These are phyloP conservation scores for Xylariales sp. DNA, from an alignment of 2,329 filamentous ascomycete species.

Conservation along the genomic window DNA sequence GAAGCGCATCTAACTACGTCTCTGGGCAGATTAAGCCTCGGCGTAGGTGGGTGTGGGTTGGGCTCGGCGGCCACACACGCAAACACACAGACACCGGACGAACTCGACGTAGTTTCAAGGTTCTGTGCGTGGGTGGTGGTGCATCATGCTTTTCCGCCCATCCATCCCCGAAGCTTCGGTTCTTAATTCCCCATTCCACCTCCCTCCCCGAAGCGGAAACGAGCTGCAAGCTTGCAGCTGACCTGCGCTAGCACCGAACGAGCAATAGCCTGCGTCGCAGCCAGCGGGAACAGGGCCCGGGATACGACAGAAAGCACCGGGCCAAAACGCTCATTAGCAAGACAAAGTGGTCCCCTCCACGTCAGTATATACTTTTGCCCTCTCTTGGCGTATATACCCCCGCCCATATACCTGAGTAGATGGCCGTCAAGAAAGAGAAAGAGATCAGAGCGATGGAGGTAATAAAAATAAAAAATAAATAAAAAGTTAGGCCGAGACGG, in stretches of 20 bases:
- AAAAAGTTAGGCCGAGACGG: too few relatives aligned
- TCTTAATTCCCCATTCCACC: constrained; percentile 10
- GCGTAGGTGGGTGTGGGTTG: too few relatives aligned
- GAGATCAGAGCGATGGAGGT: too few relatives aligned
- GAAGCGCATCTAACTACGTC: too few relatives aligned
- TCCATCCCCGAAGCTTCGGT: neutral
- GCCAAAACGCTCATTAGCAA: constrained; percentile 13
- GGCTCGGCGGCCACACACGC: neutral
- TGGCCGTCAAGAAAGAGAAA: too few relatives aligned
- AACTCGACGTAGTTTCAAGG: neutral
- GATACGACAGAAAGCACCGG: neutral
- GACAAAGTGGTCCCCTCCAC: too few relatives aligned
- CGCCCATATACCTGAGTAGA: too few relatives aligned
- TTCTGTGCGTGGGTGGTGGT: neutral
- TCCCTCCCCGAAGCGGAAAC: too few relatives aligned
- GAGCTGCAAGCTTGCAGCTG: constrained; percentile 14
- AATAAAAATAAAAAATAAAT: too few relatives aligned
- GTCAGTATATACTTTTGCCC: too few relatives aligned
- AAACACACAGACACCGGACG: neutral
- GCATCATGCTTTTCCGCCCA: neutral
- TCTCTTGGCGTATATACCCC: too few relatives aligned
- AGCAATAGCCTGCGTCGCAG: constrained; percentile 17
- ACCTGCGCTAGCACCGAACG: constrained; percentile 22
- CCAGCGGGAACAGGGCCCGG: constrained; percentile 19
- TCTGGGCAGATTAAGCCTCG: too few relatives aligned